Base-by-base conservation (phyloP, 2,329 filamentous ascomycete species). In the Ascosphaera apis region DNA sequence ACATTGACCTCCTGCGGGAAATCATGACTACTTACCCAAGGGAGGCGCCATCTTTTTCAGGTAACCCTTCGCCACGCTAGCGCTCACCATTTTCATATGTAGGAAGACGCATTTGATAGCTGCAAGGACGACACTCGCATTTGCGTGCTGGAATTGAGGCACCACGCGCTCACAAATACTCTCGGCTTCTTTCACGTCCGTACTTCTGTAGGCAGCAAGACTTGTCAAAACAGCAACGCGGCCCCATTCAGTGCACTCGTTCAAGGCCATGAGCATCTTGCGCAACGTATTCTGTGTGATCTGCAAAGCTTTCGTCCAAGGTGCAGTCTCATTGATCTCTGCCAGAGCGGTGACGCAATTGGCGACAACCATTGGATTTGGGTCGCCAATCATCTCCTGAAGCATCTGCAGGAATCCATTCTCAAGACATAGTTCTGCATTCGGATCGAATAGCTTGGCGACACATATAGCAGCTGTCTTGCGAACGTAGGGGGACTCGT, bases 31-130 rank as follows among this genome's bases (percentile, higher is more conserved):
- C 66, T 44, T 63, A 86, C 80, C 80, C 44, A 95, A 60, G 6
- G 88, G 88, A 42, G 88, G 88, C 1, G 88, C 86, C 88, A 98
- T 98, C 63, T 98, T 98, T 65, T 91, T 92, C 35, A 91, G 64
- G 53, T 95, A 95, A 42, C 79, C 81, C 47, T 76, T 72, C 42
- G 77, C 75, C 32, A 83, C 60, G 40, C 93, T 82, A 1, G 72
- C 64, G 45, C 72, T 80, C 47, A 93, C 67, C 40, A 76, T 63
- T 54, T 72, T 79, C 84, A 95, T 95, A 54, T 98, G 88, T 42
- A 91, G 71, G 52, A 98, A 98, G 28, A 98, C 91, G 11, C 81
- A 81, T 62, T 98, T 98, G 48, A 98, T 84, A 15, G 88, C 88
- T n/a, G 88, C 82, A 43, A 98, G 61, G 15, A 98, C 88, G 12